Evolutionary conservation across 1,139 yeast genomes (phyloP).

Genomic region (Zygosaccharomyces pseudobailii): DNA sequence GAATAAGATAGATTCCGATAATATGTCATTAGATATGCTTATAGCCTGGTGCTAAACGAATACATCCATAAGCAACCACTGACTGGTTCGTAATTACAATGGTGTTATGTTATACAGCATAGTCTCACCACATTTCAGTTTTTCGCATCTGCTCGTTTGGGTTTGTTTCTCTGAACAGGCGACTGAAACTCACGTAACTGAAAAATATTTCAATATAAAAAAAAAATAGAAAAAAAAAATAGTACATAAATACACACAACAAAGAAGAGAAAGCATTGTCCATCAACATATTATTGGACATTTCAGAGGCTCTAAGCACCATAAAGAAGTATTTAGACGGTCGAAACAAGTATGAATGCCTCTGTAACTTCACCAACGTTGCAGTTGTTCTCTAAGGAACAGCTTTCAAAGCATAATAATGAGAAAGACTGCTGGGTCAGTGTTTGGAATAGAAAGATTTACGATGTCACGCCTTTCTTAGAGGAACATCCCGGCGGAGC

Average conservation of each 20-base stretch:
- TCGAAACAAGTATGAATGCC: not conserved
- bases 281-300: not conserved
- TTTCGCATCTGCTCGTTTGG: not conserved
- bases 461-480: slow-evolving; percentile 72
- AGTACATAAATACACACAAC: not conserved
- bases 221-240: not conserved
- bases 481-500: slow-evolving; percentile 89
- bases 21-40: not conserved
- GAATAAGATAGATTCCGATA: not conserved
- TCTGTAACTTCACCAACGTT: slow-evolving; percentile 30
- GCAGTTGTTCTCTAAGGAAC: slow-evolving; percentile 41
- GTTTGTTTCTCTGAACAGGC: not conserved
- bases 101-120: not conserved
- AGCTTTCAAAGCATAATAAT: slow-evolving; percentile 48
- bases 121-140: not conserved
- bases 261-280: too few species aligned
- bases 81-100: not conserved
- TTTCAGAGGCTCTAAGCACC: not conserved
- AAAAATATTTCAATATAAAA: not conserved
- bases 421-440: slow-evolving; percentile 72
- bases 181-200: not conserved
- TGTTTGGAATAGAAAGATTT: slow-evolving; percentile 67
- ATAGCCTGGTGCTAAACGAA: not conserved
- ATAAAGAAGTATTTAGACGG: not conserved
- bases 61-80: not conserved